These are phyloP conservation scores for Aspergillus sp. DNA, from an alignment of 2,329 filamentous ascomycete genomes.

Conservation along the genomic window DNA sequence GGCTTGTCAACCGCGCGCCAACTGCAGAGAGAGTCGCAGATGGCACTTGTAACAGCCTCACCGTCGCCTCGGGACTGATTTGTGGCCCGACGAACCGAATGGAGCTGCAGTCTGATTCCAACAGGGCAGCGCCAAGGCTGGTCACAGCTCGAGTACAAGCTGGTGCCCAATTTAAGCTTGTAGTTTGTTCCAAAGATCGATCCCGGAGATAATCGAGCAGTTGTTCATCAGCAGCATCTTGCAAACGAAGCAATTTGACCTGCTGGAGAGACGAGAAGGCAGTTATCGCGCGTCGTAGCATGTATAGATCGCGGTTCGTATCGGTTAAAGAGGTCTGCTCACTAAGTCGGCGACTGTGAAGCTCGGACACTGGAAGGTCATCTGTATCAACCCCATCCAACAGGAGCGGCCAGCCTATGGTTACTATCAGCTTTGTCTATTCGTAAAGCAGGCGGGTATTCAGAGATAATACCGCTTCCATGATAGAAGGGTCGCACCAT, in stretches of 20 bases:
- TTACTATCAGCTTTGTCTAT: slow-evolving; percentile 14
- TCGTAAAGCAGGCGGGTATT: slow-evolving; percentile 4
- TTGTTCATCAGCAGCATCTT: slow-evolving; percentile 54
- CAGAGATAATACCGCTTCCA: slow-evolving; percentile 30
- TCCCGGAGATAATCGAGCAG: slow-evolving; percentile 50
- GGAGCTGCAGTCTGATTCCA: slow-evolving; percentile 52
- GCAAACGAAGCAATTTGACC: slow-evolving; percentile 59
- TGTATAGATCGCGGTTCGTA: slow-evolving; percentile 46
- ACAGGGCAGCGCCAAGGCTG: slow-evolving; percentile 54
- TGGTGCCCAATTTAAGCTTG: slow-evolving; percentile 56
- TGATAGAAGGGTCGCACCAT: slow-evolving; percentile 38
- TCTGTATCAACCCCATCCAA: slow-evolving; percentile 15
- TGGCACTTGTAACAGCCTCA: slow-evolving; percentile 46
- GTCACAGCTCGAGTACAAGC: slow-evolving; percentile 60
- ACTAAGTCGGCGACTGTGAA: slow-evolving; percentile 28
- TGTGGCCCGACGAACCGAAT: slow-evolving; percentile 60
- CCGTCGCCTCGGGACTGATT: slow-evolving; percentile 56
- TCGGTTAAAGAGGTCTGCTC: slow-evolving; percentile 44
- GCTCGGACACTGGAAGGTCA: slow-evolving; percentile 16
- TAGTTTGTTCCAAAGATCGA: slow-evolving; percentile 41
- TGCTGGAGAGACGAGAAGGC: slow-evolving; percentile 59
- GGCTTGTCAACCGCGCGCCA: slow-evolving; percentile 54
- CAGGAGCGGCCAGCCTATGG: slow-evolving; percentile 25
- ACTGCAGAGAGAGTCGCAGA: slow-evolving; percentile 46
- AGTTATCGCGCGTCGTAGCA: slow-evolving; percentile 51